Percentiles rank a stretch among this genome's conserved stretches.
Conservation (phyloP, 208 protist species). For the Leishmania martiniquensis region DNA sequence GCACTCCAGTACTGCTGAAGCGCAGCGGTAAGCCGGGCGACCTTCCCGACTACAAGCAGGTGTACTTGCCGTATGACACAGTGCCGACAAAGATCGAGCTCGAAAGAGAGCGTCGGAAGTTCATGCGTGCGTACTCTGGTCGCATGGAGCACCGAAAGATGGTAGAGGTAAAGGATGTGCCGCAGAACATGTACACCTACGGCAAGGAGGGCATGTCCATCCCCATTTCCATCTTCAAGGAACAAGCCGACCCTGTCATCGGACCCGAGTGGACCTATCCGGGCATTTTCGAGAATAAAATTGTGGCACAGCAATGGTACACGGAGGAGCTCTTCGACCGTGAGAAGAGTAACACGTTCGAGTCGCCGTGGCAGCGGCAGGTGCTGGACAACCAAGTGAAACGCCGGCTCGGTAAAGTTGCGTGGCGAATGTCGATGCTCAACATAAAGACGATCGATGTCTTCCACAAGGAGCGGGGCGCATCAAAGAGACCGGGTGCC, state of each 20-base stretch:
- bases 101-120: slow-evolving; percentile 73
- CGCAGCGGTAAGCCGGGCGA: slow-evolving; percentile 81
- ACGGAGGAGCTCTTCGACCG: slow-evolving; percentile 85
- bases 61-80: slow-evolving; percentile 87
- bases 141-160: slow-evolving; percentile 77
- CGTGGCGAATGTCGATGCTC: slow-evolving; percentile 78
- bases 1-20: slow-evolving; percentile 53
- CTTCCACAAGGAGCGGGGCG: slow-evolving; percentile 88
- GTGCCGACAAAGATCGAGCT: slow-evolving; percentile 79
- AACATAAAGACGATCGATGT: slow-evolving; percentile 83
- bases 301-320: slow-evolving; percentile 82
- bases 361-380: slow-evolving; percentile 82
- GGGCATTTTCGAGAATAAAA: slow-evolving; percentile 93
- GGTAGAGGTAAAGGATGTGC: slow-evolving; percentile 88
- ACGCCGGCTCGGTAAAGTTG: slow-evolving; percentile 60
- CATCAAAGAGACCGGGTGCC: slow-evolving; percentile 63
- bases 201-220: slow-evolving; percentile 93
- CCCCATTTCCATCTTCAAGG: slow-evolving; percentile 91
- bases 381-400: slow-evolving; percentile 90
- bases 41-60: slow-evolving; percentile 86
- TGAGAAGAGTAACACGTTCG: slow-evolving; percentile 64
- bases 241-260: slow-evolving; percentile 88
- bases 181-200: slow-evolving; percentile 92
- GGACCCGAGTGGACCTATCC: slow-evolving; percentile 92
- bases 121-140: slow-evolving; percentile 72